phyloP scores from a whole-genome alignment of 2,329 filamentous ascomycete genomes.

The Paracorniculantispora psalliotae region DNA sequence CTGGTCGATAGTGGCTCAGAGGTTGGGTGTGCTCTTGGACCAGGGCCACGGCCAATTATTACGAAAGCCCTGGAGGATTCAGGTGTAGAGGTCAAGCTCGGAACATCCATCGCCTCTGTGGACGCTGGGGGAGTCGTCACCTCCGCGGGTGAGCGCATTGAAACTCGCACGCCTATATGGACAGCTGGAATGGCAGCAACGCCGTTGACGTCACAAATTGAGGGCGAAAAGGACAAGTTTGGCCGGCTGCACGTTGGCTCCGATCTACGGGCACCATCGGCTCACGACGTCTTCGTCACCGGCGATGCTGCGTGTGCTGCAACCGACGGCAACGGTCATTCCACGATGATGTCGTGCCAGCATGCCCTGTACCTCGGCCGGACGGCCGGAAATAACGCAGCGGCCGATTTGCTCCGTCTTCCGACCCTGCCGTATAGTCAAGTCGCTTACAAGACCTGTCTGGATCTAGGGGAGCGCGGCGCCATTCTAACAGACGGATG shows the following conservation, averaged over 20 bases:
- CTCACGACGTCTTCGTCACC: constrained; percentile 25
- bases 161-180: constrained; percentile 30
- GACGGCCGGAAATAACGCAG: constrained; percentile 28
- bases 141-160: constrained; percentile 27
- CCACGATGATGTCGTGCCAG: constrained; percentile 34
- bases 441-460: constrained; percentile 25
- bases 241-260: constrained; percentile 26
- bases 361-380: constrained; percentile 33
- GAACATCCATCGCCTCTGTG: constrained; percentile 21
- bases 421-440: constrained; percentile 25
- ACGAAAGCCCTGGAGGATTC: constrained; percentile 24
- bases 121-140: constrained; percentile 22
- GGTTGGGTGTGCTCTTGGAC: constrained; percentile 30
- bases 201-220: constrained; percentile 28
- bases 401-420: constrained; percentile 27
- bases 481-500: constrained; percentile 27
- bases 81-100: constrained; percentile 28
- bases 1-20: constrained; percentile 25
- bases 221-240: constrained; percentile 23
- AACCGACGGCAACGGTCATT: constrained; percentile 23
- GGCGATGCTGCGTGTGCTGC: constrained; percentile 28
- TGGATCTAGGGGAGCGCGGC: constrained; percentile 31
- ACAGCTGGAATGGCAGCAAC: constrained; percentile 32
- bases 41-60: constrained; percentile 28
- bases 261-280: constrained; percentile 19